Evolutionary conservation across 1,284 basidiomycete genomes (phyloP), one percentile per base, ranked within the genome.

Genomic region (Leccinum huronense): DNA sequence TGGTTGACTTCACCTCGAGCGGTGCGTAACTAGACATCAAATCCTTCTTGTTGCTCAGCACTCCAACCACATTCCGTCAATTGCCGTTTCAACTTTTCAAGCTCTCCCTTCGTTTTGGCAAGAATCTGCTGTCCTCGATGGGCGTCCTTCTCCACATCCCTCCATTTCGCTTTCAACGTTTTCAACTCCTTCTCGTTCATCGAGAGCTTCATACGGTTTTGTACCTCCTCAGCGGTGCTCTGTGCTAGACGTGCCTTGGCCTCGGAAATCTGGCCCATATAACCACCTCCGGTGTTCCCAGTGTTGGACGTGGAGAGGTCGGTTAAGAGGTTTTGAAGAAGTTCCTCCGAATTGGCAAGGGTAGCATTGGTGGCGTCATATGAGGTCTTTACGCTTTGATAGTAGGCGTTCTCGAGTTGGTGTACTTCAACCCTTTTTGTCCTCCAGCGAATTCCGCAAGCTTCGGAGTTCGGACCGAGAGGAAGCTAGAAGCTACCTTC

Each of bases 201-300:
- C 0, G 79, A 84, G 51, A 97, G 86, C 74, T 92, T 91, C 58
- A 91, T 83, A 63, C 88, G 88, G 66, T 84, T 85, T 73, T 97
- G 95, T 73, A 97, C 90, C 63, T 94, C 91, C 72, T 97, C 95
- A 0, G 95, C 90, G 6, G 84, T 81, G 0, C 90, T 90, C 55
- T 93, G 89, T 0, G 94, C 87, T 1, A 91, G 80, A 9, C 88
- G 86, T 2, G 86, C 86, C 67, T 88, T 88, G 0, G 95, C 94
- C n/a, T 93, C 90, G 2, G 95, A 93, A 31, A 99, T 85, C 75
- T 98, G 95, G 33, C 96, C 97, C 86, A 98, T 91, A 77, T 98
- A 99, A 0, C 96, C 96, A 10, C 96, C 95, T 9, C 94, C 81
- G 23, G 78, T 75, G 60, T 80, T 81, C 62, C 80, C 81, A 34